A percentile compares a stretch with the other conserved stretches of the same genome.
Evolutionary conservation across 2,329 filamentous ascomycete genomes (phyloP).

Genomic region (Fusarium xyrophilum): DNA sequence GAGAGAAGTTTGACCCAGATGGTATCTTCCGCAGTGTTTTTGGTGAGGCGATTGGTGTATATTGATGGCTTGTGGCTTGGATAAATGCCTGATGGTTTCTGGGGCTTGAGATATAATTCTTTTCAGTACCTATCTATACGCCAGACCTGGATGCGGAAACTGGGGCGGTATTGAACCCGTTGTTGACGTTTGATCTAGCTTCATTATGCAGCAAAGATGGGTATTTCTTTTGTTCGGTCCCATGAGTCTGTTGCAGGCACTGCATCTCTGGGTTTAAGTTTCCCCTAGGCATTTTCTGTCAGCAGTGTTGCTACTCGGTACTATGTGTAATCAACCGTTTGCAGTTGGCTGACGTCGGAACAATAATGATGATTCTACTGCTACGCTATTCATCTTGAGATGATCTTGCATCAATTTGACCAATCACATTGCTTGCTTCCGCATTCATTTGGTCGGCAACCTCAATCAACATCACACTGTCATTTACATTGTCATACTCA

Average conservation of each 20-base stretch:
- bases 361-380: neutral
- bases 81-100: neutral
- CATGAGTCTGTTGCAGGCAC: rapidly evolving
- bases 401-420: rapidly evolving
- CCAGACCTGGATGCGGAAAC: rapidly evolving
- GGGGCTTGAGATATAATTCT: rapidly evolving
- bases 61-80: neutral
- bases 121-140: rapidly evolving
- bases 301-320: neutral
- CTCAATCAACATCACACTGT: no score
- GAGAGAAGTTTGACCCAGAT: neutral
- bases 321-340: rapidly evolving
- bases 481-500: neutral
- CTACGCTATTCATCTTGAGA: rapidly evolving
- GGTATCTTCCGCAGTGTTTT: neutral
- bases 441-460: no score
- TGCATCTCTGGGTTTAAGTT: rapidly evolving
- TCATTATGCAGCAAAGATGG: neutral
- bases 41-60: slow-evolving; percentile 2
- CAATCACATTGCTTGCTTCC: rapidly evolving
- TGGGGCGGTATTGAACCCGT: rapidly evolving
- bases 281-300: rapidly evolving
- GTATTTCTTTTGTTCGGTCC: rapidly evolving
- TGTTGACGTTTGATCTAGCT: neutral
- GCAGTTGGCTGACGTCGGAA: neutral